Evolutionary conservation across 1,139 yeast genomes (phyloP).

Genomic region (Arxiozyma slooffiae): DNA sequence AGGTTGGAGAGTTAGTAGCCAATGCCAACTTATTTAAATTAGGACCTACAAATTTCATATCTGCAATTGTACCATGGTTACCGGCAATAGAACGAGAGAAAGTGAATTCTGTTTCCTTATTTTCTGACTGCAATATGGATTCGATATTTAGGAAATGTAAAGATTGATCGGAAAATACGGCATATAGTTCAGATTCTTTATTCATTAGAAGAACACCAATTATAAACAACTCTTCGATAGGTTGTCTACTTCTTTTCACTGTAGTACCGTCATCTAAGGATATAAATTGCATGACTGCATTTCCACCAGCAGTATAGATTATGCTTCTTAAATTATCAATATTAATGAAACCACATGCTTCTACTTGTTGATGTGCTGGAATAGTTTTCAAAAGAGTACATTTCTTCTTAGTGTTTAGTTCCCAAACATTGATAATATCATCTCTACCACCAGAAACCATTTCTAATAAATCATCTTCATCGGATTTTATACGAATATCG

Average conservation of each 20-base stretch:
- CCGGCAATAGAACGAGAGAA: constrained; percentile 59
- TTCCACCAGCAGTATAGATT: constrained; percentile 75
- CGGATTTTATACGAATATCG: constrained; percentile 37
- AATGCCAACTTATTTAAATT: constrained; percentile 49
- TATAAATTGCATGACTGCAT: constrained; percentile 58
- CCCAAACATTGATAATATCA: constrained; percentile 45
- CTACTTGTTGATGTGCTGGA: constrained; percentile 71
- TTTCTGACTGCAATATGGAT: constrained; percentile 9
- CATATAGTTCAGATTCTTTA: constrained; percentile 28
- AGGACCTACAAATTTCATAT: constrained; percentile 68
- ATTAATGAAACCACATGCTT: constrained; percentile 59
- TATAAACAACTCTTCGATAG: constrained; percentile 61
- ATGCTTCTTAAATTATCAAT: constrained; percentile 21
- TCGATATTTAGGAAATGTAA: constrained; percentile 44
- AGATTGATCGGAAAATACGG: constrained; percentile 77
- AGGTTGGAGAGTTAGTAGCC: constrained; percentile 91
- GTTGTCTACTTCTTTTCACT: constrained; percentile 41
- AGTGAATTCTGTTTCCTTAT: constrained; percentile 31
- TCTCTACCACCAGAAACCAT: constrained; percentile 87
- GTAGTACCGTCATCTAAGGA: constrained; percentile 35
- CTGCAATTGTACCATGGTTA: constrained; percentile 93
- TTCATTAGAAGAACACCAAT: constrained; percentile 43
- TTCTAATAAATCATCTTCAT: constrained; percentile 37
- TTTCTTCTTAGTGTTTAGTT: constrained; percentile 42
- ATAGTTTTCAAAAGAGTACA: constrained; percentile 55